Base-by-base conservation (phyloP, 305 asterid species). In the Stenogyne calaminthoides region DNA sequence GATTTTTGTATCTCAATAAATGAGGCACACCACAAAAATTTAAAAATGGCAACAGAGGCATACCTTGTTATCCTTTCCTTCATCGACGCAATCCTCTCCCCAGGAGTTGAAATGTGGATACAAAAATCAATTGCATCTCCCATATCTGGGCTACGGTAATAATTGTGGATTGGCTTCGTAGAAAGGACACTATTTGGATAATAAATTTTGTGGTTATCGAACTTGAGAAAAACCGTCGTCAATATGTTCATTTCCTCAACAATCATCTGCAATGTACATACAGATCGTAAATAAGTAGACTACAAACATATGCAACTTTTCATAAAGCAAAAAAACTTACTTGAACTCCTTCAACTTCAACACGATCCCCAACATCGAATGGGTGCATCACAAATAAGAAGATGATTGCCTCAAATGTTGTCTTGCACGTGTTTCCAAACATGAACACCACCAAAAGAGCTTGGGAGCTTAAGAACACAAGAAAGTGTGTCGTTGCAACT, bases 351-450 rank as follows among this genome's bases (percentile, higher is more conserved):
- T 93, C 97, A 11, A 93, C 81, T 71, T 89, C 96, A 74, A 90
- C 83, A 68, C 98, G 98, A 51, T 93, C 97, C 8, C 98, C 97
- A 5, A 93, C 98, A 63, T 93, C 98, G 75, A 82, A 92, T 0
- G 98, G 98, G 82, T 93, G 98, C 96, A 89, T 89, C 76, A 93
- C 98, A 7, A 93, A 93, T 59, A 93, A 76, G 63, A 91, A 93
- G 80, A 93, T 85, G 80, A 93, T 89, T 1, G 97, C 96, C 81
- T 93, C 98, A 15, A 91, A 93, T 25, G 92, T 93, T 6, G 91
- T 89, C 90, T 93, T 91, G 84, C 88, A 85, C 1, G 95, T 83
- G 84, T 93, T 93, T 10, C 98, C 98, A 18, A 93, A 93, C 88
- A 93, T 77, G 78, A 93, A 93, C 49, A 86, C 98, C 32, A 83